Conservation (phyloP, 306 rosid species). For the Lablab purpureus region DNA sequence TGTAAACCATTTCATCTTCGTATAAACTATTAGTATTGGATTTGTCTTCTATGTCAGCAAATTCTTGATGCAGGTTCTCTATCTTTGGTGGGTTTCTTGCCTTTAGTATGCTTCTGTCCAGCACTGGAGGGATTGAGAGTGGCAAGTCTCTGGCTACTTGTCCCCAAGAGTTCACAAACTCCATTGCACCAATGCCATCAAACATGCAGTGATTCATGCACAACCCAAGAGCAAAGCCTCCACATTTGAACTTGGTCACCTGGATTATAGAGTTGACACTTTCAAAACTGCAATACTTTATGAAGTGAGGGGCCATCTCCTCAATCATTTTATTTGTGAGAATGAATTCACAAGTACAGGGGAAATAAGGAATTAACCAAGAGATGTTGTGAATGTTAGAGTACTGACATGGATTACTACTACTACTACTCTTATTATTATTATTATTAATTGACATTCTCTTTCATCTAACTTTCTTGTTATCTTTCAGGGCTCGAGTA, state of each 20-base stretch:
- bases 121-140: conserved; percentile 63
- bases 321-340: conserved; percentile 1
- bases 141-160: conserved; percentile 77
- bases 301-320: conserved; percentile 6
- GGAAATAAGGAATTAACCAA: neutral
- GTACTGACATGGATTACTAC: neutral
- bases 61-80: conserved; percentile 73
- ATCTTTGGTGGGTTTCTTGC: conserved; percentile 66
- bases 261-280: conserved; percentile 43
- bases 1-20: conserved; percentile 69
- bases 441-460: no score
- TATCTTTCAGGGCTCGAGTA: neutral
- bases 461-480: no score
- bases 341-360: neutral
- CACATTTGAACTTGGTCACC: conserved; percentile 92
- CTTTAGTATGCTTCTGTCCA: conserved; percentile 73
- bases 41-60: conserved; percentile 79
- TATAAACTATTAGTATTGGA: conserved; percentile 57
- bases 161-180: conserved; percentile 91
- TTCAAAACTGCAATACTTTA: conserved; percentile 21
- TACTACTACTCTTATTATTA: neutral
- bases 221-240: conserved; percentile 85
- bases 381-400: conserved; percentile 42
- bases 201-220: conserved; percentile 88
- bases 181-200: conserved; percentile 90